Percentiles rank a stretch among this genome's conserved stretches.
Evolutionary conservation across 2,329 filamentous ascomycete species (phyloP).

Genomic region (Malbranchea zuffiana): DNA sequence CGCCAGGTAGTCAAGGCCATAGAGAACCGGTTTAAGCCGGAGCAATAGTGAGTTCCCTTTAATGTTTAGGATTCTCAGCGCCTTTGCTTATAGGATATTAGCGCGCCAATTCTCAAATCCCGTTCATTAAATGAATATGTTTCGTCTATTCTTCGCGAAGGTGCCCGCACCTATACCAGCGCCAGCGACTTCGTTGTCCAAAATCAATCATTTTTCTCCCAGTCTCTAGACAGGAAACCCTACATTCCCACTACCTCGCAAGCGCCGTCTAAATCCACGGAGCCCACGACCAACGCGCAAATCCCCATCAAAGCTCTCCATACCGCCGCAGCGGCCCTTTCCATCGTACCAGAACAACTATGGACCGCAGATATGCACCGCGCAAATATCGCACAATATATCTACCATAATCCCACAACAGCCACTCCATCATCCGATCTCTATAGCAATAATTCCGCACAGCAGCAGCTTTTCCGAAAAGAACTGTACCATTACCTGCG

Average conservation of each 20-base stretch:
- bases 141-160: constrained; percentile 36
- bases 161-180: constrained; percentile 14
- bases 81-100: constrained; percentile 14
- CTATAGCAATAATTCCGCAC: constrained; percentile 20
- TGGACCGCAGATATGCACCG: constrained; percentile 34
- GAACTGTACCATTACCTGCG: constrained; percentile 47
- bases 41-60: constrained; percentile 23
- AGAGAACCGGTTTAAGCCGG: constrained; percentile 16
- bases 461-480: constrained; percentile 32
- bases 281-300: constrained; percentile 11
- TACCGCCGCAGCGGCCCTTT: constrained; percentile 34
- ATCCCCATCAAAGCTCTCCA: constrained; percentile 31
- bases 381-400: constrained; percentile 30
- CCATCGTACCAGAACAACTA: constrained; percentile 31
- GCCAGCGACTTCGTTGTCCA: constrained; percentile 12
- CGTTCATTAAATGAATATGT: constrained; percentile 40
- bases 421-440: constrained; percentile 18
- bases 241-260: constrained; percentile 17
- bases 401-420: constrained; percentile 10
- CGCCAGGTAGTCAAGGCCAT: constrained; percentile 23
- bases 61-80: constrained; percentile 4
- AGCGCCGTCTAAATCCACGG: constrained; percentile 11
- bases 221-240: constrained; percentile 20
- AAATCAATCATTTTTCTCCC: constrained; percentile 34
- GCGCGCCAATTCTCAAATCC: constrained; percentile 22